Conservation (phyloP, 495 filamentous ascomycete species). For the Penicilliopsis zonata region DNA sequence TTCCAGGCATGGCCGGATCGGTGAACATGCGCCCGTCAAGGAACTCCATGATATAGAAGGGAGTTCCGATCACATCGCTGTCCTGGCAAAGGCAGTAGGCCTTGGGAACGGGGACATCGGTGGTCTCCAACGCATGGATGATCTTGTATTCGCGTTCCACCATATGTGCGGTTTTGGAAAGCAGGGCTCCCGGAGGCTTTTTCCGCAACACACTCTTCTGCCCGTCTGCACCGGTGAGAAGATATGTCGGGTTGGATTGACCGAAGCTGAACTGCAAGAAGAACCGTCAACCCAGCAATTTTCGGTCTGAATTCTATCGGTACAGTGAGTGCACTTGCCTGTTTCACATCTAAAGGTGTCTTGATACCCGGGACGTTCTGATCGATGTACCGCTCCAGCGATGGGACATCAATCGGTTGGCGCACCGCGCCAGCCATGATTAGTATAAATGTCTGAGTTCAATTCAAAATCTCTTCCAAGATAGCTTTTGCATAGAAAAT, state of each 20-base stretch:
- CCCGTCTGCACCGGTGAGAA: conserved; percentile 57
- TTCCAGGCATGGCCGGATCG: conserved; percentile 69
- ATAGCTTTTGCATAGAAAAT: no score
- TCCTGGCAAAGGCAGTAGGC: conserved; percentile 84
- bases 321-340: conserved; percentile 41
- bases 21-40: conserved; percentile 52
- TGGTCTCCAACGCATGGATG: conserved; percentile 66
- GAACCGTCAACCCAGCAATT: conserved; percentile 1
- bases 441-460: no score
- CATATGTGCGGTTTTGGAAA: conserved; percentile 71
- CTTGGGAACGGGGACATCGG: conserved; percentile 78
- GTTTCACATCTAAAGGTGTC: conserved; percentile 73
- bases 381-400: conserved; percentile 67
- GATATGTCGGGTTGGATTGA: conserved; percentile 95
- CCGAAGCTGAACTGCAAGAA: conserved; percentile 79
- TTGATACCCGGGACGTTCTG: conserved; percentile 67
- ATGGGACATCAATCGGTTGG: conserved; percentile 71
- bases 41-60: conserved; percentile 39
- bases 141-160: conserved; percentile 93
- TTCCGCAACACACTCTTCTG: conserved; percentile 61
- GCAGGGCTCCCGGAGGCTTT: conserved; percentile 65
- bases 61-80: conserved; percentile 61
- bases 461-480: no score
- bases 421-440: conserved; percentile 85
- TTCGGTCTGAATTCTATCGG: conserved; percentile 1